Evolutionary conservation across 2,329 filamentous ascomycete species (phyloP), one percentile per base, ranked within the genome.

Genomic region (Plectosphaerella sp.): DNA sequence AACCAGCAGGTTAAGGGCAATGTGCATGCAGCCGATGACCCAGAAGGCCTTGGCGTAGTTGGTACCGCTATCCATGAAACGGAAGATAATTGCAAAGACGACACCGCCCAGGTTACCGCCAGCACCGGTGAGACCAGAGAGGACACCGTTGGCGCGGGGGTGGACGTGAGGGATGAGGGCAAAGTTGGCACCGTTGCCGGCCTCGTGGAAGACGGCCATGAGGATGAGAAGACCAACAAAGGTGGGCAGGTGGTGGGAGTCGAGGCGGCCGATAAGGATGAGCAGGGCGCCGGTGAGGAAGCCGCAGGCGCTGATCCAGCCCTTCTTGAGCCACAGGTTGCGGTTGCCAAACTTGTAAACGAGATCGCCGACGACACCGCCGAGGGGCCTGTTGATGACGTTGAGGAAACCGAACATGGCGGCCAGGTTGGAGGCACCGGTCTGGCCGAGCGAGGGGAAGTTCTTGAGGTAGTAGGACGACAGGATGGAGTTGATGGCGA

Each of bases 111-210:
- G 68, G 62, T 96, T 97, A 1, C 92, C 91, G 9, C 81, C 77
- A 0, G 88, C 91, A 10, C 92, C 92, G 0, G 90, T 87, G 36
- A 89, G 74, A 12, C 91, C 91, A 1, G 87, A 89, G 7, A 96
- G 79, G 52, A 80, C 66, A 14, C 90, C 91, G 67, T 96, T 96
- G 54, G 90, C 89, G 55, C 79, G 80, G 1, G 90, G 89, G 68
- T 92, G 88, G 1, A 96, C 87, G 64, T 96, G 92, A 4, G 91
- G 91, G 22, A 96, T 87, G 6, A 96, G 78, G 0, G 89, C 83
- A 68, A 94, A 96, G 71, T 89, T 94, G 41, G 89, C 85, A 1
- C 92, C 92, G 64, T 96, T 96, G 42, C 85, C 86, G 2, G 88
- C 89, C 67, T 95, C 90, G 43, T 91, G 71, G 73, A 96, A 96